phyloP scores from a whole-genome alignment of 1,284 basidiomycete genomes.

The Cutaneotrichosporon sp. region DNA sequence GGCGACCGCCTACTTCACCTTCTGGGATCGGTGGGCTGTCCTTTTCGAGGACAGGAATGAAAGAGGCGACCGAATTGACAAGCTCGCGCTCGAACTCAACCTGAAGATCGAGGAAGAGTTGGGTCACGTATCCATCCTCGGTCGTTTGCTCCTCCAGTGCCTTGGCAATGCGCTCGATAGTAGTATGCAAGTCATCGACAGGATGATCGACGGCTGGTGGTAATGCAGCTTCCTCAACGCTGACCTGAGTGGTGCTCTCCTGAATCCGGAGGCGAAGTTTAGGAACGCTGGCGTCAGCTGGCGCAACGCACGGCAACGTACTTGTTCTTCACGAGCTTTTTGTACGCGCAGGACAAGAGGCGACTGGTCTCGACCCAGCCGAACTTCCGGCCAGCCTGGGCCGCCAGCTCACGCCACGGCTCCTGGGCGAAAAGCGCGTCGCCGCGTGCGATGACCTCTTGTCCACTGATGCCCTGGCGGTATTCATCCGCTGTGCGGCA shows the following conservation, averaged over 20 bases:
- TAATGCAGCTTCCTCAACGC: background rate
- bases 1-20: background rate
- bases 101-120: conserved; percentile 15
- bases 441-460: conserved; percentile 11
- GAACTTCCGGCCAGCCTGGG: conserved; percentile 10
- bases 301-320: conserved; percentile 4
- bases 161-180: conserved; percentile 9
- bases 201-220: conserved; percentile 17
- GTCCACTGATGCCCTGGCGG: background rate
- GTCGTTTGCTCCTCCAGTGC: background rate
- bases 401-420: conserved; percentile 22
- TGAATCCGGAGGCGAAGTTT: background rate
- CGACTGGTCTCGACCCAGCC: conserved; percentile 15
- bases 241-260: background rate
- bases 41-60: conserved; percentile 17
- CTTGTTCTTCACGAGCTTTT: conserved; percentile 14
- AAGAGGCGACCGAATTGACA: conserved; percentile 11
- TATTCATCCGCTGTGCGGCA: conserved; percentile 16
- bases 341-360: background rate
- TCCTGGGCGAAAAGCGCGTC: conserved; percentile 15
- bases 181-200: conserved; percentile 18
- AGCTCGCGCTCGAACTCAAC: conserved; percentile 4
- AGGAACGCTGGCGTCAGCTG: background rate
- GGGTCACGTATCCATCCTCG: background rate
- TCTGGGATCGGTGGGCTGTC: background rate